A percentile compares a stretch with the other conserved stretches of the same genome.
Evolutionary conservation across 768 basidiomycete species (phyloP).

Genomic region (Boletellus ananiceps): DNA sequence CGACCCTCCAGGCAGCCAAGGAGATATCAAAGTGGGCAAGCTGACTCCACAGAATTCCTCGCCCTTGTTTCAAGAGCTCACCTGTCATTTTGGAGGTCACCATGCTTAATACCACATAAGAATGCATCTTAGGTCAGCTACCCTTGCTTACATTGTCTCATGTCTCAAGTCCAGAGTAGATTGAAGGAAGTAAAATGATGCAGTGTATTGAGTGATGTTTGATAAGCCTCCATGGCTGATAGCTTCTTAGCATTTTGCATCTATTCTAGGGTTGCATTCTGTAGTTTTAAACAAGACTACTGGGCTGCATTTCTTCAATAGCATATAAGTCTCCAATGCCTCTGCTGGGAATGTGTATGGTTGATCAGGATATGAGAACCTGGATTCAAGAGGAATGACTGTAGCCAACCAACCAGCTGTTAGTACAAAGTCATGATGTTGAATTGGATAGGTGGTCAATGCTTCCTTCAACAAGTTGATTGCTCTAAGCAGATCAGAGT

Average conservation of each 20-base stretch:
- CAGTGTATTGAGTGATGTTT: background rate
- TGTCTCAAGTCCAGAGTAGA: background rate
- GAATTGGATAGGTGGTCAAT: background rate
- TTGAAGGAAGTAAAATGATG: background rate
- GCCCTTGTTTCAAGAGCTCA: background rate
- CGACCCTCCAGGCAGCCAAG: background rate
- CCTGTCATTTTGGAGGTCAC: background rate
- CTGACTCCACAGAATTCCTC: background rate
- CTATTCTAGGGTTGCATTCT: background rate
- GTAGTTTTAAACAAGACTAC: background rate
- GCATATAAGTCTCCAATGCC: background rate
- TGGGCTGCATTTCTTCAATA: background rate
- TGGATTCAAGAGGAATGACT: background rate
- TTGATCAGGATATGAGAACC: background rate
- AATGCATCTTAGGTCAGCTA: background rate
- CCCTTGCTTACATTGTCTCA: background rate
- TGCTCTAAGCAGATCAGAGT: background rate
- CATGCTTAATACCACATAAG: background rate
- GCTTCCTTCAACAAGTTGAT: background rate
- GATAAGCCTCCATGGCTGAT: background rate
- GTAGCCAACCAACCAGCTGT: background rate
- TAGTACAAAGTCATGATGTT: background rate
- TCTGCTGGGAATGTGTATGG: background rate
- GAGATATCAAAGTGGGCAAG: background rate
- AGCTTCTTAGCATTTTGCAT: background rate